Conservation (phyloP, 2,329 filamentous ascomycete genomes). For the Capronia coronata region DNA sequence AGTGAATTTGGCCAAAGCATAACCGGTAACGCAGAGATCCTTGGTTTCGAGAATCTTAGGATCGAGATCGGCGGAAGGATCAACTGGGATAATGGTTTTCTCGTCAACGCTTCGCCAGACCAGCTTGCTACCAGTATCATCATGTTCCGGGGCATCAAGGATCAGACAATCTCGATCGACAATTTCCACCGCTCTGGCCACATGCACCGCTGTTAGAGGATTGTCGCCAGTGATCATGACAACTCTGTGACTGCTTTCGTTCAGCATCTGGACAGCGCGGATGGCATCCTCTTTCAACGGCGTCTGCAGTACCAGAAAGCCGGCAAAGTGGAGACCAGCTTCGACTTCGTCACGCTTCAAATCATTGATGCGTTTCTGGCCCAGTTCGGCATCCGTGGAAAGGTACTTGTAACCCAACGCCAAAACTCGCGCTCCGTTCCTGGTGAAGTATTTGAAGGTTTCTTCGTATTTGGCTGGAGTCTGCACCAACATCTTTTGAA, state of each 20-base stretch:
- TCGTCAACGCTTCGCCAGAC: constrained; percentile 96
- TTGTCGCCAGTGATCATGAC: constrained; percentile 99
- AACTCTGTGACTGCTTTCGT: constrained; percentile 95
- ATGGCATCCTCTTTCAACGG: constrained; percentile 95
- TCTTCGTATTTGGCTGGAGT: constrained; percentile 88
- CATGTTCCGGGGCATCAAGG: constrained; percentile 87
- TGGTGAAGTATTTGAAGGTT: constrained; percentile 96
- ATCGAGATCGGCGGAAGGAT: constrained; percentile 74
- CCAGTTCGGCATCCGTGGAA: constrained; percentile 71
- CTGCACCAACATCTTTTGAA: constrained; percentile 81
- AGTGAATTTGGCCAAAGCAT: constrained; percentile 83
- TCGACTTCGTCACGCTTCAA: constrained; percentile 91
- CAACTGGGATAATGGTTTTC: constrained; percentile 75
- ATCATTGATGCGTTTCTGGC: constrained; percentile 80
- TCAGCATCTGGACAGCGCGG: constrained; percentile 90
- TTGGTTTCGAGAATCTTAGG: constrained; percentile 72
- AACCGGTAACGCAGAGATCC: constrained; percentile 92
- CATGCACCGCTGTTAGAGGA: constrained; percentile 89
- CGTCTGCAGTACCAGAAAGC: constrained; percentile 91
- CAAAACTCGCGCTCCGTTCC: constrained; percentile 88
- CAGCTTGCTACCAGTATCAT: constrained; percentile 69
- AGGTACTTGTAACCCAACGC: constrained; percentile 92
- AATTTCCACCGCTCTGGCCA: constrained; percentile 92
- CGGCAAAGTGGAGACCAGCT: constrained; percentile 75
- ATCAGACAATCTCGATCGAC: constrained; percentile 94